These are phyloP conservation scores for Prunus armeniaca DNA, from an alignment of 306 rosid species.

Conservation along the genomic window DNA sequence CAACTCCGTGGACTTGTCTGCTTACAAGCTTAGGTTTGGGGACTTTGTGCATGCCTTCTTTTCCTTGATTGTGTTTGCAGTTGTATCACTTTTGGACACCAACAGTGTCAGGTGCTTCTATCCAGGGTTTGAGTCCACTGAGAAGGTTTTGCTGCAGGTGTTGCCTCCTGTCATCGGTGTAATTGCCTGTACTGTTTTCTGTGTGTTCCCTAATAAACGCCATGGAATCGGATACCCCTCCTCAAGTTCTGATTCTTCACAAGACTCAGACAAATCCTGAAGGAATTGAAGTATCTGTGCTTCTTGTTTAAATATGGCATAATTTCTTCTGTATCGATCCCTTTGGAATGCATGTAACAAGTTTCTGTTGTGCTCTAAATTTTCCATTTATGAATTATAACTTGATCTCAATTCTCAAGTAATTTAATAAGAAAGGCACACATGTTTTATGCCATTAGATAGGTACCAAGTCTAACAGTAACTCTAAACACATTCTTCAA, in stretches of 20 bases:
- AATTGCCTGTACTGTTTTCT: constrained; percentile 44
- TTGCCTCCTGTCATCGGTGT: constrained; percentile 68
- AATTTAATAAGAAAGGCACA: too few species aligned
- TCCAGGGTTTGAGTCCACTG: constrained; percentile 37
- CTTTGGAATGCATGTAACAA: not conserved
- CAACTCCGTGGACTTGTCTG: constrained; percentile 28
- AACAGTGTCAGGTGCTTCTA: constrained; percentile 60
- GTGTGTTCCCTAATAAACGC: constrained; percentile 60
- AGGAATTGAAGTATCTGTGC: too few species aligned
- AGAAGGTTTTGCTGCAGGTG: constrained; percentile 47
- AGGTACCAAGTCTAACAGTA: not conserved
- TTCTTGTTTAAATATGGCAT: not conserved
- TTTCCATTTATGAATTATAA: not conserved
- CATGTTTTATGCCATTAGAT: not conserved
- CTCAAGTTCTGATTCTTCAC: constrained; percentile 17
- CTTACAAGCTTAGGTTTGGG: constrained; percentile 46
- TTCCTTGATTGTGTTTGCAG: constrained; percentile 51
- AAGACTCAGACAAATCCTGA: not conserved
- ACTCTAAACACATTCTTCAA: not conserved
- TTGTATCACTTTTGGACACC: constrained; percentile 46
- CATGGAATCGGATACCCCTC: constrained; percentile 79
- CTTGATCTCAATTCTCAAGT: not conserved
- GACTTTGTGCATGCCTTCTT: constrained; percentile 73
- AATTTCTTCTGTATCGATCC: not conserved
- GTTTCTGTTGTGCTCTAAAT: not conserved